phyloP scores from a whole-genome alignment of 225 moss, liverwort and hornwort genomes.

The Bryum argenteum region DNA sequence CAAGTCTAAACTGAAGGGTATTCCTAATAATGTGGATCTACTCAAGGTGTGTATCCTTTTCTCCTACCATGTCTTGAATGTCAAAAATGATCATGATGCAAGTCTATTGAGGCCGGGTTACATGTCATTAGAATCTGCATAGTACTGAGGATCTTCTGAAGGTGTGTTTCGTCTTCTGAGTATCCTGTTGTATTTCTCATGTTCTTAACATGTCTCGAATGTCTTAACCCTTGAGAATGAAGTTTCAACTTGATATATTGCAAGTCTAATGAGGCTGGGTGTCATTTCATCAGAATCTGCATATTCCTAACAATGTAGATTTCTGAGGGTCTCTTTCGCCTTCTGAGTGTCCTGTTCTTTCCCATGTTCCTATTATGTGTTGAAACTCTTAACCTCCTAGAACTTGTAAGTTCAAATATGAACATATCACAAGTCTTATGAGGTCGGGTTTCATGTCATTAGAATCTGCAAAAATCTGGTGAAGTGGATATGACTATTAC shows the following conservation, averaged over 20 bases:
- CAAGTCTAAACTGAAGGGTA: conserved; percentile 78
- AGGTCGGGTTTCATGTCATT: not conserved
- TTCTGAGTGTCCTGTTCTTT: not conserved
- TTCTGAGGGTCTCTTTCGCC: conserved; percentile 79
- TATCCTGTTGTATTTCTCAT: no score
- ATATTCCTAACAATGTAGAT: conserved; percentile 77
- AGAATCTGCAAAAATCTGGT: conserved; percentile 1
- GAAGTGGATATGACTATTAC: conserved; percentile 5
- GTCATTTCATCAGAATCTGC: not conserved
- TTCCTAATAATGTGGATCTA: conserved; percentile 87
- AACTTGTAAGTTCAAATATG: not conserved
- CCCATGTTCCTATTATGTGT: not conserved
- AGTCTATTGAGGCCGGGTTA: not conserved
- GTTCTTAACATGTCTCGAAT: no score
- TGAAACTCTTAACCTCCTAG: not conserved
- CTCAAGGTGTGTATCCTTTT: conserved; percentile 64
- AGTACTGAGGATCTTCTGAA: conserved; percentile 13
- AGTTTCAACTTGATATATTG: no score
- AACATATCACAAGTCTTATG: no score
- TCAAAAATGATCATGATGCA: no score
- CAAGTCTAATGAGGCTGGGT: not conserved
- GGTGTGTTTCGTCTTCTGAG: no score
- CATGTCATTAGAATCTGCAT: not conserved
- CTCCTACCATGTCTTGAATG: no score
- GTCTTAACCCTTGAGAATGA: no score